Evolutionary conservation across 441 rosid genomes (phyloP), one percentile per base, ranked within the genome.

Genomic region (Gossypium davidsonii): DNA sequence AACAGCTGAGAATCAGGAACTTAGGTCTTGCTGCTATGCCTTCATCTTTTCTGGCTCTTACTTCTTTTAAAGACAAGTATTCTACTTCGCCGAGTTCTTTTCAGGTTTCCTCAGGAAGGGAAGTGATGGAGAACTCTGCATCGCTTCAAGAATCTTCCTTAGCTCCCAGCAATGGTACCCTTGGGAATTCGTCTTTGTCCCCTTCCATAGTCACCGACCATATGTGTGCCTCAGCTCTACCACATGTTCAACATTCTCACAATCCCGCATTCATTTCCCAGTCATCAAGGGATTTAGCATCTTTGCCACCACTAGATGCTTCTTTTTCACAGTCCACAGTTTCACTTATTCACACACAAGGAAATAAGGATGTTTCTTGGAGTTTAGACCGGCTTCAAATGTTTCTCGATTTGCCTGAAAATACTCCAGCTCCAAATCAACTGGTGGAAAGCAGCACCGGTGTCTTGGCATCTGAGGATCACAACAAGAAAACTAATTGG

Each of bases 301-400:
- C 79, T 67, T 53, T 85, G 57, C 74, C 75, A 1, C 73, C 75
- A 17, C n/a, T 44, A 21, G 44, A 9, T 63, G 82, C 80, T 78
- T 69, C 87, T 21, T 73, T 18, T 31, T 60, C 79, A 52, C 88
- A 77, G 21, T 63, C 84, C 15, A 55, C 81, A 25, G 34, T 75
- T 25, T 60, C 80, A 65, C 72, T 74, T 56, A 78, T 72, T 80
- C 78, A 60, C 46, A 71, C 81, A 67, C 83, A 78, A 63, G 88
- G 83, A 79, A 79, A 56, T 73, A 85, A 79, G 76, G 87, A 82
- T 73, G 70, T 78, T 53, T 58, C 84, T 3, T 91, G 98, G 93
- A 70, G 75, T 78, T 51, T 79, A 18, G 86, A 86, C 71, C 82
- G 83, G 62, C 79, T 88, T 67, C 88, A 82, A 34, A 85, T 72